Conservation (phyloP, 2,329 filamentous ascomycete genomes). For the Pestalotiopsis fici region DNA sequence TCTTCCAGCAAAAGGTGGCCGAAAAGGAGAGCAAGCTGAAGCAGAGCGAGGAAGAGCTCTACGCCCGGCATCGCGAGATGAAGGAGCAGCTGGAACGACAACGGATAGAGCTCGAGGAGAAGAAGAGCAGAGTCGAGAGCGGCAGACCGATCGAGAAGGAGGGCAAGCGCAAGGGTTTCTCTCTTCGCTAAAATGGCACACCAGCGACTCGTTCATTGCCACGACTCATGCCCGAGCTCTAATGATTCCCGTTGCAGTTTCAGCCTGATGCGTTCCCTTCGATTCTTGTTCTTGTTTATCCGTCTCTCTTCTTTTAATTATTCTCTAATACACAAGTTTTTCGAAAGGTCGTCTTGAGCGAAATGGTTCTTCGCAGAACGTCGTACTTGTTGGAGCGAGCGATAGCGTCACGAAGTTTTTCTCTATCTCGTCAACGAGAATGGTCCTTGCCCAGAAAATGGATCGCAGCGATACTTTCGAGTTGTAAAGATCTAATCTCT, state of each 20-base stretch:
- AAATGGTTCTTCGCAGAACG: neutral
- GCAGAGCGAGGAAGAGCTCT: constrained; percentile 98
- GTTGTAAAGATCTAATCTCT: neutral
- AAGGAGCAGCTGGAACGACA: constrained; percentile 98
- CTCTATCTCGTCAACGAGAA: neutral
- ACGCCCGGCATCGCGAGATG: constrained; percentile 98
- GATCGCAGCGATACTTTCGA: neutral
- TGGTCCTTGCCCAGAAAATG: neutral
- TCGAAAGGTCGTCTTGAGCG: constrained; percentile 29
- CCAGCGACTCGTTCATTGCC: constrained; percentile 26
- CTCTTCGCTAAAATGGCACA: constrained; percentile 73
- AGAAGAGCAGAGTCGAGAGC: constrained; percentile 94
- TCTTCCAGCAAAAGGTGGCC: constrained; percentile 99
- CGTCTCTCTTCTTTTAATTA: constrained; percentile 45
- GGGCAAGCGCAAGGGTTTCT: constrained; percentile 99
- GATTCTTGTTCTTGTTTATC: constrained; percentile 43
- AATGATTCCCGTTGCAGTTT: constrained; percentile 61
- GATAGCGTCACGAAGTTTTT: neutral
- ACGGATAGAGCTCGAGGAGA: constrained; percentile 93
- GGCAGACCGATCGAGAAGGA: constrained; percentile 96
- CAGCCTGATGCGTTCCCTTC: constrained; percentile 56
- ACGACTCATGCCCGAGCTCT: constrained; percentile 59
- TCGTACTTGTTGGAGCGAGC: neutral
- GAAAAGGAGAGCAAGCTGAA: constrained; percentile 99
- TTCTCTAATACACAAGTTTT: constrained; percentile 36